Evolutionary conservation across 2,329 filamentous ascomycete genomes (phyloP), one percentile per base, ranked within the genome.

Genomic region (Botrytis hyacinthi): DNA sequence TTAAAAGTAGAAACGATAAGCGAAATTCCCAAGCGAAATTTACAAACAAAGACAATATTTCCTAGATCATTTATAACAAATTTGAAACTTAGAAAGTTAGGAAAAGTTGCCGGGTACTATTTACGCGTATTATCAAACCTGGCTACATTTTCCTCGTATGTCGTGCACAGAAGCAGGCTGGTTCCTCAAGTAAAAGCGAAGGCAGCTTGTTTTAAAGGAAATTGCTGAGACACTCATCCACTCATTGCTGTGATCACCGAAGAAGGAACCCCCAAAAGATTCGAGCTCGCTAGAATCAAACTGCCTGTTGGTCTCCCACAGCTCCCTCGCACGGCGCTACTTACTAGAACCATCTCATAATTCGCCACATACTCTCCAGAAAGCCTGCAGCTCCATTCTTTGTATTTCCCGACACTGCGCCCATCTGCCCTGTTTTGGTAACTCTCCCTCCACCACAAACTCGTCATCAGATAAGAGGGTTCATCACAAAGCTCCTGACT

Each of bases 31-130:
- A 51, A 51, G 48, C 26, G 12, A 26, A 51, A 26, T 12, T 26
- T 48, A 48, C 9, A 51, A 51, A 26, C 22, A 12, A 51, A 51
- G 48, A n/a, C 26, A 51, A 14, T 6, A 0, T 14, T 51, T 12
- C 12, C 10, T n/a, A 16, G 10, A 26, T 7, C 26, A 51, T n/a
- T 51, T n/a, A 14, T 26, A 12, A 48, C 22, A 26, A 48, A 48
- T 22, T 48, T 6, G 6, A 14, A 3, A 1, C 5, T 26, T n/a
- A 0, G 3, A 6, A 51, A 14, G 10, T n/a, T 51, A 6, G 10
- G 26, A n/a, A 26, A n/a, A n/a, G 26, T 51, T 51, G 12, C 4
- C 48, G 7, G 10, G 4, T 51, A 51, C 1, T 51, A 16, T 51
- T n/a, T 51, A 5, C 48, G 10, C 26, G 1, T 4, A 5, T 12